Conservation (phyloP, 371 early-diverging fungal species). For the Massospora cicadina region DNA sequence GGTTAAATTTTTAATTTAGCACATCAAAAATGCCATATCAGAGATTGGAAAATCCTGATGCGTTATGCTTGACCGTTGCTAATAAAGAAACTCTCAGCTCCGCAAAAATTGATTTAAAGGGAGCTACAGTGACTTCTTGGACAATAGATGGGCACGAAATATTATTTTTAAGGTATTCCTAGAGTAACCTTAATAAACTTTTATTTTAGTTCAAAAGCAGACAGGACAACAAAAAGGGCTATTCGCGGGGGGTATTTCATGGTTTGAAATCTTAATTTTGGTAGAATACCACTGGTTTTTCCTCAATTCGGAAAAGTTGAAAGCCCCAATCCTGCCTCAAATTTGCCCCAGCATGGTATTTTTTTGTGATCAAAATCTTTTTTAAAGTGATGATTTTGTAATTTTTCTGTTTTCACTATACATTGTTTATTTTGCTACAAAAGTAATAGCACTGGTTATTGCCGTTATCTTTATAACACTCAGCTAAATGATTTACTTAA, state of each 20-base stretch:
- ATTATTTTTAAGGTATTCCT: slow-evolving; percentile 50
- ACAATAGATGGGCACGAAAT: slow-evolving; percentile 36
- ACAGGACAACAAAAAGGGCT: slow-evolving; percentile 61
- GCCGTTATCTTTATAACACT: too few relatives aligned
- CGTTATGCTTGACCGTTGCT: neutral
- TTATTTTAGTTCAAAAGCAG: slow-evolving; percentile 37
- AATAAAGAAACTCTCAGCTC: neutral
- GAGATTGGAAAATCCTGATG: neutral
- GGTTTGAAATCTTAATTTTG: slow-evolving; percentile 10
- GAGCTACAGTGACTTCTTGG: slow-evolving; percentile 71
- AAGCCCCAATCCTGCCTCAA: slow-evolving; percentile 10
- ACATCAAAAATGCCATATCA: neutral
- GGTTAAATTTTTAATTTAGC: too few relatives aligned
- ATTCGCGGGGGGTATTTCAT: slow-evolving; percentile 56
- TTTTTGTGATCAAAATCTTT: too few relatives aligned
- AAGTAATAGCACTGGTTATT: too few relatives aligned
- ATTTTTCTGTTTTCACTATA: too few relatives aligned
- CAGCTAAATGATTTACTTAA: too few relatives aligned
- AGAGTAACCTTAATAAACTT: neutral
- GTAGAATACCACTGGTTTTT: slow-evolving; percentile 10
- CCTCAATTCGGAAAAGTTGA: slow-evolving; percentile 13
- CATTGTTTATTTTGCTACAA: too few relatives aligned
- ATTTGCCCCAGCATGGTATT: slow-evolving; percentile 36
- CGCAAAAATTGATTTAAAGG: slow-evolving; percentile 16
- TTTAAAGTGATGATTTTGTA: too few relatives aligned